Percentiles rank a stretch among this genome's conserved stretches.
Conservation (phyloP, 2,329 filamentous ascomycete genomes). For the Microdochium nivale region DNA sequence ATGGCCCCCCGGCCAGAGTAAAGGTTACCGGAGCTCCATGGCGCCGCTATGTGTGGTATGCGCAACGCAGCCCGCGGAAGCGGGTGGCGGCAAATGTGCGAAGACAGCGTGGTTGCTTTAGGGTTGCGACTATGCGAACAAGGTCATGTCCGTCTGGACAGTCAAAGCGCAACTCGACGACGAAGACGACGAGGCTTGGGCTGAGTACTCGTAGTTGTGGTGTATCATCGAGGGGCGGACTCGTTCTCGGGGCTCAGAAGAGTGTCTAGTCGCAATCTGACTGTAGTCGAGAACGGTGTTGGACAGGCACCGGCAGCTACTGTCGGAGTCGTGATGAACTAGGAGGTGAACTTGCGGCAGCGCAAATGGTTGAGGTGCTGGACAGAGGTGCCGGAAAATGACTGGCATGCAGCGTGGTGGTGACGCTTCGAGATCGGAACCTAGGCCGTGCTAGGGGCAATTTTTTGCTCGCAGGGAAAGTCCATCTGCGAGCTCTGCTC, state of each 20-base stretch:
- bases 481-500: neutral
- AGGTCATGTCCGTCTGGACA: conserved; percentile 10
- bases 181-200: neutral
- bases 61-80: conserved; percentile 34
- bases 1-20: conserved; percentile 33
- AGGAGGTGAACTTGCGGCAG: too few species aligned
- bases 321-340: too few species aligned
- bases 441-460: neutral
- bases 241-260: neutral
- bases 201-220: neutral
- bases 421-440: too few species aligned
- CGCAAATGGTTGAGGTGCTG: too few species aligned
- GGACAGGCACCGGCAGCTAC: too few species aligned
- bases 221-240: neutral
- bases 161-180: neutral
- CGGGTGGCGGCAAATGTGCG: conserved; percentile 18
- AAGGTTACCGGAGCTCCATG: conserved; percentile 32
- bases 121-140: conserved; percentile 5
- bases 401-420: too few species aligned
- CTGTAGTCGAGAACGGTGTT: too few species aligned
- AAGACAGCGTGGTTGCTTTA: conserved; percentile 21
- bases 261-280: too few species aligned
- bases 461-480: neutral
- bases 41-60: conserved; percentile 24
- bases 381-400: too few species aligned